Evolutionary conservation across 257 asterid species (phyloP), one percentile per base, ranked within the genome.

Genomic region (Eucommia ulmoides): DNA sequence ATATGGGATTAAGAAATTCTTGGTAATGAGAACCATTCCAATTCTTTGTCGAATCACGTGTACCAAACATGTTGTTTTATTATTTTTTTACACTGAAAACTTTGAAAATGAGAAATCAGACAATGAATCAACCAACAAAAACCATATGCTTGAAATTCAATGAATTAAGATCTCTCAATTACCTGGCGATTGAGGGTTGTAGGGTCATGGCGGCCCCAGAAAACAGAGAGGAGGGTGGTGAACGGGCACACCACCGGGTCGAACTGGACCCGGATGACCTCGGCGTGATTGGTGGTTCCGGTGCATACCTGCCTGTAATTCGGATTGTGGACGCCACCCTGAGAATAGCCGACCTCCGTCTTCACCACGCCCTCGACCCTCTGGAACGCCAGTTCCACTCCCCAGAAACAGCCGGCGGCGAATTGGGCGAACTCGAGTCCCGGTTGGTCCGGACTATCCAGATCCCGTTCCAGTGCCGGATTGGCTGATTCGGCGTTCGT

Each of bases 391-490:
- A 85, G 35, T 22, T 85, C 96, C 42, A 85, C 83, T 7, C 96
- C 70, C 94, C 96, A 85, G 63, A 85, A 85, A 65, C 94, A 85
- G 0, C 96, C 96, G 26, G 94, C 95, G 0, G 73, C 96, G 33
- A 85, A 82, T 44, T 85, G 93, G 60, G 93, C 91, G 20, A 79
- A 49, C 53, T 79, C 94, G 48, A 75, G 77, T 44, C 76, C 74
- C 56, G 79, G 60, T 10, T 56, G 53, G 12, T 10, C 47, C 29
- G 86, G 79, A 8, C 63, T 18, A 24, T 83, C 87, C 15, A 16
- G 46, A 62, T 83, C 94, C 57, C 70, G 76, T 3, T 68, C 69
- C 2, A 55, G 55, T 0, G 89, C 89, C 41, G 79, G 86, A 84
- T 83, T 87, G 56, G 46, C 59, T 55, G 76, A 57, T 17, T 58